A percentile compares a stretch with the other conserved stretches of the same genome.
These are phyloP conservation scores for Eruca vesicaria DNA, from an alignment of 441 rosid genomes.

Conservation along the genomic window DNA sequence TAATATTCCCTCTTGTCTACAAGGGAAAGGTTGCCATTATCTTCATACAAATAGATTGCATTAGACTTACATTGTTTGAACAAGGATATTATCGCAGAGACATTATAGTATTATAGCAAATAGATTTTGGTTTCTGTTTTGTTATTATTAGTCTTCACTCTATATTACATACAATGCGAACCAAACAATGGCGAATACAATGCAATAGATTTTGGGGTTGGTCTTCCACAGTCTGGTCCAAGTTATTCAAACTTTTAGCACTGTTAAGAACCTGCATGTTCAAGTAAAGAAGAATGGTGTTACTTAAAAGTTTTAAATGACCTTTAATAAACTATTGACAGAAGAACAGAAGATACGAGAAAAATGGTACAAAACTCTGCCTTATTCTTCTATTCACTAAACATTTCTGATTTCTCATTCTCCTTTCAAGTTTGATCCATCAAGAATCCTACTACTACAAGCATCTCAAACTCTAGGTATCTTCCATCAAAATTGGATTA, in stretches of 20 bases:
- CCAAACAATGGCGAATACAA: conserved; percentile 1
- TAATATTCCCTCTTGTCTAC: neutral
- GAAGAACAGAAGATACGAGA: neutral
- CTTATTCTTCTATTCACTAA: conserved; percentile 1
- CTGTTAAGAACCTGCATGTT: conserved; percentile 25
- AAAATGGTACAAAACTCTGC: neutral
- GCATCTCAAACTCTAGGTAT: neutral
- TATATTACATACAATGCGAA: conserved; percentile 21
- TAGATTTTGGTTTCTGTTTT: conserved; percentile 14
- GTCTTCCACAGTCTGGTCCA: conserved; percentile 5
- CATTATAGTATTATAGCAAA: conserved; percentile 4
- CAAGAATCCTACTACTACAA: neutral
- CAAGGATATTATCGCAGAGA: neutral
- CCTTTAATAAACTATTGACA: neutral
- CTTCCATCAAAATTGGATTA: neutral
- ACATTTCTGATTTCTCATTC: neutral
- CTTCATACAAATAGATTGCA: conserved; percentile 15
- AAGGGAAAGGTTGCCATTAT: neutral
- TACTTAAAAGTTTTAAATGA: neutral
- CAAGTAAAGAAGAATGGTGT: neutral
- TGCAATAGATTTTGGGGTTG: conserved; percentile 2
- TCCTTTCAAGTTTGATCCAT: conserved; percentile 2
- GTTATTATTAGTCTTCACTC: conserved; percentile 17
- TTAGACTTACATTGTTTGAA: neutral
- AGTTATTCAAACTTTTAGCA: conserved; percentile 9